These are phyloP conservation scores for Stagonosporopsis chrysanthemi DNA, from an alignment of 2,329 filamentous ascomycete genomes.

Conservation along the genomic window DNA sequence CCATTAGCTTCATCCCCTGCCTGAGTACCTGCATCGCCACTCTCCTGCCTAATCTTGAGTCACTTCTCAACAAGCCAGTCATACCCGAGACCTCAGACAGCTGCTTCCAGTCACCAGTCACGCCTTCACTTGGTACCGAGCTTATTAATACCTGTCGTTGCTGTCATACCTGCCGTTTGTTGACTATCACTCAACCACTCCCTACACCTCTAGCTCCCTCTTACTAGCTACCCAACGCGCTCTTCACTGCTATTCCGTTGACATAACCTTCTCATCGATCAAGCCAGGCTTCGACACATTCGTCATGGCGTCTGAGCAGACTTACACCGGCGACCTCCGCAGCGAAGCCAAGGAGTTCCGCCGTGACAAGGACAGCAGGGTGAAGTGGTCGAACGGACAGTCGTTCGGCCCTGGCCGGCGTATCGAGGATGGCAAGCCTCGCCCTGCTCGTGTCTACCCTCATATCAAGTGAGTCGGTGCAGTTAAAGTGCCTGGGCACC, in stretches of 20 bases:
- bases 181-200: conserved; percentile 17
- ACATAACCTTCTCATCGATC: conserved; percentile 9
- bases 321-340: conserved; percentile 62
- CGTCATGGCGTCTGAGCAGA: conserved; percentile 57
- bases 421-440: conserved; percentile 45
- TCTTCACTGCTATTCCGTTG: conserved; percentile 10
- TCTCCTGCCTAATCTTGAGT: conserved; percentile 39
- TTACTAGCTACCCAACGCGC: conserved; percentile 5
- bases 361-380: conserved; percentile 58
- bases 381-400: conserved; percentile 60
- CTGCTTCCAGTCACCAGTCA: conserved; percentile 38
- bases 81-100: conserved; percentile 46
- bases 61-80: conserved; percentile 42
- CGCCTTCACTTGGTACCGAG: conserved; percentile 33
- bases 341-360: conserved; percentile 61
- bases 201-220: conserved; percentile 7
- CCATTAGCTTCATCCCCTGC: conserved; percentile 25
- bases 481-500: neutral
- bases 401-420: conserved; percentile 49
- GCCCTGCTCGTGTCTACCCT: conserved; percentile 45
- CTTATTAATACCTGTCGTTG: conserved; percentile 40
- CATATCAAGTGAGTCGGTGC: conserved; percentile 39
- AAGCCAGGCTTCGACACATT: conserved; percentile 18
- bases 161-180: conserved; percentile 22
- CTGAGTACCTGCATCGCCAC: conserved; percentile 41